These are phyloP conservation scores for Cupressus sempervirens DNA, from an alignment of 75 land plant genomes.

Conservation along the genomic window DNA sequence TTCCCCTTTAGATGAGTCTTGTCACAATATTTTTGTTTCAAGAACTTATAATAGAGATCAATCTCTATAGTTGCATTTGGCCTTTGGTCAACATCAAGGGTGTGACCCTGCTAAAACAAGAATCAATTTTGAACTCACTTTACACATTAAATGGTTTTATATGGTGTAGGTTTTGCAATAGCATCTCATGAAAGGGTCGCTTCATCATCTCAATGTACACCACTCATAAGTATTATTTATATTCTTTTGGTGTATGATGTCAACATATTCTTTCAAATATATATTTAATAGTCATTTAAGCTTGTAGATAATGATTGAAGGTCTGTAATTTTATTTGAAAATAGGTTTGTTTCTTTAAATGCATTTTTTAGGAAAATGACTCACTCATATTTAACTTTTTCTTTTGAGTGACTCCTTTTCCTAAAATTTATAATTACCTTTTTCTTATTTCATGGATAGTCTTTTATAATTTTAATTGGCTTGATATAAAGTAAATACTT, in stretches of 20 bases:
- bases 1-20: conserved; percentile 64
- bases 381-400: too few relatives aligned
- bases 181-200: conserved; percentile 80
- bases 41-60: conserved; percentile 29
- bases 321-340: neutral
- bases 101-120: conserved; percentile 26
- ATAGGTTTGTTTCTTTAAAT: too few relatives aligned
- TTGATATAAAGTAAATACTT: neutral
- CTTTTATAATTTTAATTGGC: neutral
- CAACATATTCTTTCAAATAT: neutral
- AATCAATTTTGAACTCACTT: conserved; percentile 51
- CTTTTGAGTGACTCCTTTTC: too few relatives aligned
- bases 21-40: conserved; percentile 34
- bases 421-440: neutral
- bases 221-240: conserved; percentile 67
- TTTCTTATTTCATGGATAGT: neutral
- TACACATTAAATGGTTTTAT: conserved; percentile 84
- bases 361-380: conserved; percentile 71
- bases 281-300: neutral
- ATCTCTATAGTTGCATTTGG: conserved; percentile 25
- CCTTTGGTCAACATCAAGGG: conserved; percentile 35
- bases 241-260: neutral
- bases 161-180: conserved; percentile 70
- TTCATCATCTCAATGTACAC: conserved; percentile 59
- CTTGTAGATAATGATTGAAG: neutral